Evolutionary conservation across 2,329 filamentous ascomycete species (phyloP).

Genomic region (Aspergillus latus): DNA sequence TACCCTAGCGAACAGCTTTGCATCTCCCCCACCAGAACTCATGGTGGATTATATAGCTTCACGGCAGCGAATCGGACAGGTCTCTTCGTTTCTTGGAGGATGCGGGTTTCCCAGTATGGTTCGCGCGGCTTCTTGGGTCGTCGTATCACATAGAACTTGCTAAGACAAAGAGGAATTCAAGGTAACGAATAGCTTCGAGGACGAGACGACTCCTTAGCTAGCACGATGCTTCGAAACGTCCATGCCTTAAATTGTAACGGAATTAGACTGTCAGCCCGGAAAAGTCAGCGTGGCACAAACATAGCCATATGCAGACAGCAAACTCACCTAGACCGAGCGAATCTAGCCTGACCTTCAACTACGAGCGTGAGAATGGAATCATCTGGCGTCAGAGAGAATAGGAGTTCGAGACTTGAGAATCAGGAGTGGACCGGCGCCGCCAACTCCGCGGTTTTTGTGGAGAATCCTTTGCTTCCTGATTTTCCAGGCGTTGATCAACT

Average conservation of each 20-base stretch:
- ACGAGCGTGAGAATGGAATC: neutral
- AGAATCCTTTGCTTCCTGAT: constrained; percentile 22
- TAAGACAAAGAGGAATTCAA: constrained; percentile 5
- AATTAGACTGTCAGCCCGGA: constrained; percentile 2
- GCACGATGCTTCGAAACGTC: constrained; percentile 22
- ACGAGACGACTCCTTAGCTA: constrained; percentile 20
- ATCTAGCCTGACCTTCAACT: constrained; percentile 5
- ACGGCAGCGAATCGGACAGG: constrained; percentile 9
- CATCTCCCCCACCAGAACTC: constrained; percentile 80
- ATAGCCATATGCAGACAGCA: neutral
- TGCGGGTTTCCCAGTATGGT: constrained; percentile 3
- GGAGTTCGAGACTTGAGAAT: constrained; percentile 17
- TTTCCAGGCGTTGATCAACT: constrained; percentile 20
- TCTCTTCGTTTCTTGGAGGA: constrained; percentile 3
- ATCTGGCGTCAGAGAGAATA: constrained; percentile 7
- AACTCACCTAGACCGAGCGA: constrained; percentile 5
- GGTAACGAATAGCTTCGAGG: constrained; percentile 15
- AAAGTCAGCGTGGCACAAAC: constrained; percentile 15
- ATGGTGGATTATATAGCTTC: constrained; percentile 43
- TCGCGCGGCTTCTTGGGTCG: constrained; percentile 2
- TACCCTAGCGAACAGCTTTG: constrained; percentile 99
- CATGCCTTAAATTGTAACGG: constrained; percentile 20
- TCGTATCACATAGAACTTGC: constrained; percentile 22
- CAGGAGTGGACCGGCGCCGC: constrained; percentile 26
- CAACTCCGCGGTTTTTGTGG: constrained; percentile 26